phyloP scores from a whole-genome alignment of 2,329 filamentous ascomycete species.

The Diplodia scrobiculata region DNA sequence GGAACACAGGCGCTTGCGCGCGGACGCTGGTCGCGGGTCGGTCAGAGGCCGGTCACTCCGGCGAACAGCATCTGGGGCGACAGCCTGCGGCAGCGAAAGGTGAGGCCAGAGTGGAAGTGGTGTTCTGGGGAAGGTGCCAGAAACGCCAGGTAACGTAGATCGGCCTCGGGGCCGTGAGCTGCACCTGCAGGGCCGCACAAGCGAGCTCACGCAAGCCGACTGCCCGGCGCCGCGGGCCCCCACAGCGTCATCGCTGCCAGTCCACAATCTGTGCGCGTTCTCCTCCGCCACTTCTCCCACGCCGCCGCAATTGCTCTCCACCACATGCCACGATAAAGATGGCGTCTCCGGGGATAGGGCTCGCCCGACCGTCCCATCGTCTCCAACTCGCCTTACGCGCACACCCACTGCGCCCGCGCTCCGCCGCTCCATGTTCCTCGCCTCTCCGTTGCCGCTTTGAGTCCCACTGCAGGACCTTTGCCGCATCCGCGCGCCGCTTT shows the following conservation, averaged over 20 bases:
- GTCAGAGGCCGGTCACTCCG: not conserved
- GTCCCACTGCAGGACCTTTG: conserved; percentile 37
- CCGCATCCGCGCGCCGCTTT: conserved; percentile 47
- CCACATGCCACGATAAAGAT: conserved; percentile 25
- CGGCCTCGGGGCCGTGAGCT: conserved; percentile 2
- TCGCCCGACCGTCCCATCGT: conserved; percentile 21
- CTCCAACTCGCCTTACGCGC: conserved; percentile 5
- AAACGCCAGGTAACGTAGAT: conserved; percentile 22
- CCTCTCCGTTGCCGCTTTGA: conserved; percentile 31
- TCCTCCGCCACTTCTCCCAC: not conserved
- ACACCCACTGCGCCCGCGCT: conserved; percentile 30
- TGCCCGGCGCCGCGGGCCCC: conserved; percentile 15
- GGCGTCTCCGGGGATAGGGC: conserved; percentile 18
- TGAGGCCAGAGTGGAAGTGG: conserved; percentile 16
- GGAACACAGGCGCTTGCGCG: conserved; percentile 3
- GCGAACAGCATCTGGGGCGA: conserved; percentile 3
- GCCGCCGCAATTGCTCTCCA: not conserved
- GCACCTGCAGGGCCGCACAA: conserved; percentile 16
- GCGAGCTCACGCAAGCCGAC: conserved; percentile 15
- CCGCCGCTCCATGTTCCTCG: conserved; percentile 31
- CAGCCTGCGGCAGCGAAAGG: not conserved
- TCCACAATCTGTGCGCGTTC: not conserved
- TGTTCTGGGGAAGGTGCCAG: conserved; percentile 13
- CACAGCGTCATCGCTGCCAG: conserved; percentile 26
- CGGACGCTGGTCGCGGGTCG: conserved; percentile 3